Conservation (phyloP, 192 early-diverging fungal genomes). For the Lobulomyces angularis region DNA sequence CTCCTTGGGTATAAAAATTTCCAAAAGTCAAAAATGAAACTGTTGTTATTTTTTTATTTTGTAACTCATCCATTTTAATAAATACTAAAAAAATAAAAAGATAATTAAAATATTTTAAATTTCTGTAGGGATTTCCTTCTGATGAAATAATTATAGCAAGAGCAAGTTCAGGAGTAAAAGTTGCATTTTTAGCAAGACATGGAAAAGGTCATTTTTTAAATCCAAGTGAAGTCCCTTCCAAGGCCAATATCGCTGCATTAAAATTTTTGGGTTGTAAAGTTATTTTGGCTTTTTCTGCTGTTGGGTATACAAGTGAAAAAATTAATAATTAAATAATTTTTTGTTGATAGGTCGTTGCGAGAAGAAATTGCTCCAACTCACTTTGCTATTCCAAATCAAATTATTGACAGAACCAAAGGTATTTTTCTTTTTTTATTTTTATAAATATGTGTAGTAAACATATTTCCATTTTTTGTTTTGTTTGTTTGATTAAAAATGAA, state of each 20-base stretch:
- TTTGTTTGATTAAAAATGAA: no score
- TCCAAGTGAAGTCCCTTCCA: slow-evolving; percentile 79
- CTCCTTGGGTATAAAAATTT: no score
- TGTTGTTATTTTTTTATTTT: slow-evolving; percentile 14
- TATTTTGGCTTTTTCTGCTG: slow-evolving; percentile 92
- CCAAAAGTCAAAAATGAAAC: no score
- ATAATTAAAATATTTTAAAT: slow-evolving; percentile 2
- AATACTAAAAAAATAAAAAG: neutral
- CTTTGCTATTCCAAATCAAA: slow-evolving; percentile 87
- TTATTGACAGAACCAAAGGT: slow-evolving; percentile 97
- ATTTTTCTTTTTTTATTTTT: no score
- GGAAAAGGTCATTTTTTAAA: slow-evolving; percentile 75
- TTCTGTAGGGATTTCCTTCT: slow-evolving; percentile 81
- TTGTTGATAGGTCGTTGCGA: slow-evolving; percentile 87
- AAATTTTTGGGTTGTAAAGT: slow-evolving; percentile 85
- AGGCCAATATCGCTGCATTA: slow-evolving; percentile 96
- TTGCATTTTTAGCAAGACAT: slow-evolving; percentile 95
- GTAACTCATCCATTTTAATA: neutral
- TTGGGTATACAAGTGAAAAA: no score
- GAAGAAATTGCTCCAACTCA: slow-evolving; percentile 88
- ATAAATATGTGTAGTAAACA: no score
- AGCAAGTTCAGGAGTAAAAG: slow-evolving; percentile 56
- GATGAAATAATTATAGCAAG: slow-evolving; percentile 73
- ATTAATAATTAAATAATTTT: no score
- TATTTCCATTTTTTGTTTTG: no score